Percentiles rank a stretch among this genome's conserved stretches.
phyloP scores from a whole-genome alignment of 2,329 filamentous ascomycete species.

The Fusarium sp. region DNA sequence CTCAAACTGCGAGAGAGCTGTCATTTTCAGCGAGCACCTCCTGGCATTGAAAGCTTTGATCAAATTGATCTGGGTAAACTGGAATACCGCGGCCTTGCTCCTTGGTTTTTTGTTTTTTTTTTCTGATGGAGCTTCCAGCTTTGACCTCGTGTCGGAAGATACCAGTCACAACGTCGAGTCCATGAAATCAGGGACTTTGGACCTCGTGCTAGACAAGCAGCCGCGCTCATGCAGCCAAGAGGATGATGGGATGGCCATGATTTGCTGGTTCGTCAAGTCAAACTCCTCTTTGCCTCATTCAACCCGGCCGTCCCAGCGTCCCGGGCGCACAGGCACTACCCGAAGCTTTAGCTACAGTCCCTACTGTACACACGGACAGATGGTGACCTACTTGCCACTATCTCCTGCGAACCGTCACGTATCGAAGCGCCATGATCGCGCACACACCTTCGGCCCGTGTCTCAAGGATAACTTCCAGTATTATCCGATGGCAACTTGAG shows the following conservation, averaged over 20 bases:
- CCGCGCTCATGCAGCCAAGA: slow-evolving; percentile 7
- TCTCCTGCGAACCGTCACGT: slow-evolving; percentile 4
- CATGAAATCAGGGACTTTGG: neutral
- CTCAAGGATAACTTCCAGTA: slow-evolving; percentile 8
- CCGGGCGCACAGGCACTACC: slow-evolving; percentile 22
- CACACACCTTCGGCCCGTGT: slow-evolving; percentile 21
- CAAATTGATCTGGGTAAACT: neutral
- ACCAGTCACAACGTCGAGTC: neutral
- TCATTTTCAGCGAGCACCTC: neutral
- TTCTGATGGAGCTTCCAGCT: neutral
- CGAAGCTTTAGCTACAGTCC: neutral
- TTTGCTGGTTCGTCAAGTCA: neutral
- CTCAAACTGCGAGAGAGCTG: neutral
- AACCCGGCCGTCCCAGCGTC: slow-evolving; percentile 7
- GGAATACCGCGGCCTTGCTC: neutral
- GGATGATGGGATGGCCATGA: neutral
- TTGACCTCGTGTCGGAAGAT: neutral
- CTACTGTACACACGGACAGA: slow-evolving; percentile 5
- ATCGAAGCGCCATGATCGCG: slow-evolving; percentile 6
- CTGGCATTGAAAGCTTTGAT: neutral
- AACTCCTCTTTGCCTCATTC: neutral
- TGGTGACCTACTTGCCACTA: neutral
- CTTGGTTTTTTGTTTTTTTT: neutral
- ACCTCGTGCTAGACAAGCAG: slow-evolving; percentile 6
- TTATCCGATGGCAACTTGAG: neutral